A percentile compares a stretch with the other conserved stretches of the same genome.
phyloP scores from a whole-genome alignment of 768 basidiomycete genomes.

The Agrocybe pediades region DNA sequence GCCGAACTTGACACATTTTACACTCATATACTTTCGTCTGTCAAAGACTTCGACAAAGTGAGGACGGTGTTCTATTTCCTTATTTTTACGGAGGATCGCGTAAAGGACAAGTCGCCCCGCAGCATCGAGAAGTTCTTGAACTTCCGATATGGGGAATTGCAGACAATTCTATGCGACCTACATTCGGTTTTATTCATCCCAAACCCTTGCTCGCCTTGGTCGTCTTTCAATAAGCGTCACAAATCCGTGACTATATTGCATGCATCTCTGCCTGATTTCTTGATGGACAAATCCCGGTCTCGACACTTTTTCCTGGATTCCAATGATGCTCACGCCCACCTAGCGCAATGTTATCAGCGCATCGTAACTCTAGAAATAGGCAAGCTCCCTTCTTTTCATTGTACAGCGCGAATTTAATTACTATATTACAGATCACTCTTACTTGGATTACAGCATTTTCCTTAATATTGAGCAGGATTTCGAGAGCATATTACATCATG shows the following conservation, averaged over 20 bases:
- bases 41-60: background rate
- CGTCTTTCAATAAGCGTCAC: no score
- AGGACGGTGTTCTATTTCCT: background rate
- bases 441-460: background rate
- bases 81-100: background rate
- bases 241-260: background rate
- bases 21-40: background rate
- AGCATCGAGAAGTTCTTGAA: background rate
- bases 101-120: background rate
- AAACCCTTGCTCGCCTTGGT: background rate
- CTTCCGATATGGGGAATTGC: background rate
- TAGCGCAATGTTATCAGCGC: background rate
- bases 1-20: background rate
- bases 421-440: background rate
- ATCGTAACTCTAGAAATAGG: background rate
- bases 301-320: background rate
- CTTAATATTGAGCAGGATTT: background rate
- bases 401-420: no score
- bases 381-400: background rate
- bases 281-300: background rate
- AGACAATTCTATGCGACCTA: background rate
- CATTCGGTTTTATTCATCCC: background rate
- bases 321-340: background rate
- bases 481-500: background rate
- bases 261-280: conserved; percentile 4